These are phyloP conservation scores for Vigna radiata DNA, from an alignment of 306 rosid species.

Conservation along the genomic window DNA sequence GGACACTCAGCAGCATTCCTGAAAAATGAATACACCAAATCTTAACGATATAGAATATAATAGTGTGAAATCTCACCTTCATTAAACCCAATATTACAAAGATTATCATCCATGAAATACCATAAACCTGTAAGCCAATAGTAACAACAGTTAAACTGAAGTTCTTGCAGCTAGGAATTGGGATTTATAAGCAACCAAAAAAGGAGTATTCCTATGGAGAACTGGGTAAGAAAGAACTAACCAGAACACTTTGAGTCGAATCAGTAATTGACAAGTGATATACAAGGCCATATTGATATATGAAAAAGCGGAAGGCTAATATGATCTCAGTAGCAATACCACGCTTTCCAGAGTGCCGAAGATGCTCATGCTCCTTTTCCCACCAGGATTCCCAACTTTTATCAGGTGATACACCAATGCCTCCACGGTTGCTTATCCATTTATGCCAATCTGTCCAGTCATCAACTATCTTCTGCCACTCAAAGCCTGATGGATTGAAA, in stretches of 20 bases:
- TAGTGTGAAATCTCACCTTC: conserved; percentile 67
- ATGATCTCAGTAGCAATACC: conserved; percentile 75
- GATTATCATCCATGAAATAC: conserved; percentile 86
- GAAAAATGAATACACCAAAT: conserved; percentile 20
- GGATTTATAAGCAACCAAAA: conserved; percentile 4
- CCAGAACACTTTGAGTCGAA: conserved; percentile 66
- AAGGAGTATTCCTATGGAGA: conserved; percentile 6
- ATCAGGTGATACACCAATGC: conserved; percentile 81
- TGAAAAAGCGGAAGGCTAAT: conserved; percentile 85
- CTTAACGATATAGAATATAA: not conserved
- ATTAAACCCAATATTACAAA: conserved; percentile 65
- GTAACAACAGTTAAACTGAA: conserved; percentile 42
- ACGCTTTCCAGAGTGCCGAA: conserved; percentile 70
- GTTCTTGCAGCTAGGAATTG: conserved; percentile 4
- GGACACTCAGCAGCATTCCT: conserved; percentile 7
- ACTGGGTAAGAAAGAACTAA: conserved; percentile 40
- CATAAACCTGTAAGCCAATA: conserved; percentile 73
- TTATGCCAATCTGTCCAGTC: conserved; percentile 97
- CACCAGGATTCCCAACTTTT: conserved; percentile 99
- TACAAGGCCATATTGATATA: conserved; percentile 91
- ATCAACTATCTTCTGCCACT: conserved; percentile 98
- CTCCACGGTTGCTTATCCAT: conserved; percentile 93
- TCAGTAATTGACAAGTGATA: conserved; percentile 77
- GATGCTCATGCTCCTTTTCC: conserved; percentile 91
- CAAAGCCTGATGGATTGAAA: conserved; percentile 97